Base-by-base conservation (phyloP, 257 asterid species). In the Euphrasia confusa region DNA sequence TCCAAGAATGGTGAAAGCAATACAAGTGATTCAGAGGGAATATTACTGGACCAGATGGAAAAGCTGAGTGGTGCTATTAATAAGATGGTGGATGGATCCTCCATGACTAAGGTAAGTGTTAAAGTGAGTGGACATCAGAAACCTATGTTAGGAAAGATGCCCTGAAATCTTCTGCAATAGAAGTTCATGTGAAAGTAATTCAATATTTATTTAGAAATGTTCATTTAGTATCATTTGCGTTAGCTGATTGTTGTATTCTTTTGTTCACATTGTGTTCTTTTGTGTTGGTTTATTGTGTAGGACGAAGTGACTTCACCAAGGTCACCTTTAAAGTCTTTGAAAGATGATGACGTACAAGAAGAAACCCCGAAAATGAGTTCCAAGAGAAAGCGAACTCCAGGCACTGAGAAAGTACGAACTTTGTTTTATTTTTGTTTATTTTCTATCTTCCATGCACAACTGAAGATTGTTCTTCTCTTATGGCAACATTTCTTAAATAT, bases 361-460 rank as follows among this genome's bases (percentile, higher is more conserved):
- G 91, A 84, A 75, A 77, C 76, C 57, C 74, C 78, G 26, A 75
- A 55, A 74, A 69, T 13, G 63, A 75, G 70, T 71, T 28, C 78
- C 72, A 93, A 85, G 92, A 81, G 94, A 76, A 83, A 89, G 73
- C 82, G 72, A 49, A 61, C 85, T 61, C 75, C 80, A 13, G 88
- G 81, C 70, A 70, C 76, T 63, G 86, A 75, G 47, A 80, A 84
- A 66, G 97, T 87, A 75, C 21, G 77, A 48, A 45, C 50, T 63
- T 48, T 30, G 26, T 42, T n/a, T 10, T 33, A 53, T 21, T 21
- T 64, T 56, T 21, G 24, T 21, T 60, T 54, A 24, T 13, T 3
- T 21, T 44, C 58, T n/a, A 5, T 30, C 39, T 58, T 72, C 65
- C 59, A 26, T 21, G 32, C 54, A 58, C 68, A 24, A 37, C 59